Evolutionary conservation across 495 filamentous ascomycete species (phyloP).

Genomic region (Talaromyces nanjingensis): DNA sequence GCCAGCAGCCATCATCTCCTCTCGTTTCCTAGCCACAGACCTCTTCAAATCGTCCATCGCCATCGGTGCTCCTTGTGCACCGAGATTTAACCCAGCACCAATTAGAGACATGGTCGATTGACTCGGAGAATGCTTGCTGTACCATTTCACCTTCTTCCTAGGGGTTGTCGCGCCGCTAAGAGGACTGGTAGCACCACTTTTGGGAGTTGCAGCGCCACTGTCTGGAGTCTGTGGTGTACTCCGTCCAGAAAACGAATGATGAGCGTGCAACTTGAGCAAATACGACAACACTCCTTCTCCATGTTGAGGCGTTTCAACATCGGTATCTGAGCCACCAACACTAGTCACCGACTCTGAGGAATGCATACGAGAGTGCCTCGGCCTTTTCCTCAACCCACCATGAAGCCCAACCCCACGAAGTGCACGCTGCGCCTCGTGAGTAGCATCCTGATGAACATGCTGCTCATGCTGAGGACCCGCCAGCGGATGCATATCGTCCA

Average conservation of each 20-base stretch:
- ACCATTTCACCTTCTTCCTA: slow-evolving; percentile 56
- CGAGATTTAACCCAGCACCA: slow-evolving; percentile 44
- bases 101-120: slow-evolving; percentile 37
- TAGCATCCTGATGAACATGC: slow-evolving; percentile 19
- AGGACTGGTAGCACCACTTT: slow-evolving; percentile 16
- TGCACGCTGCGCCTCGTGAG: slow-evolving; percentile 36
- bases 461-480: neutral
- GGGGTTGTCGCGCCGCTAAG: slow-evolving; percentile 43
- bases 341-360: slow-evolving; percentile 8
- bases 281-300: slow-evolving; percentile 36
- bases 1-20: slow-evolving; percentile 12
- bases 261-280: slow-evolving; percentile 32
- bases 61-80: slow-evolving; percentile 25
- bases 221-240: slow-evolving; percentile 33
- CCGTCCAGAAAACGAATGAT: slow-evolving; percentile 16
- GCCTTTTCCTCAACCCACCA: slow-evolving; percentile 25
- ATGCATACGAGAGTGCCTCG: slow-evolving; percentile 8
- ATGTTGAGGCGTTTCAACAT: slow-evolving; percentile 20
- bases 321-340: slow-evolving; percentile 1
- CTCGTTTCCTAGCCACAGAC: slow-evolving; percentile 23
- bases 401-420: slow-evolving; percentile 34
- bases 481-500: slow-evolving; percentile 2
- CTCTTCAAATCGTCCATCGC: slow-evolving; percentile 21
- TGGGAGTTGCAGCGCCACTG: slow-evolving; percentile 28
- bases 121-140: slow-evolving; percentile 47